Evolutionary conservation across 2,329 filamentous ascomycete genomes (phyloP), one percentile per base, ranked within the genome.

Genomic region (Colletotrichum navitas): DNA sequence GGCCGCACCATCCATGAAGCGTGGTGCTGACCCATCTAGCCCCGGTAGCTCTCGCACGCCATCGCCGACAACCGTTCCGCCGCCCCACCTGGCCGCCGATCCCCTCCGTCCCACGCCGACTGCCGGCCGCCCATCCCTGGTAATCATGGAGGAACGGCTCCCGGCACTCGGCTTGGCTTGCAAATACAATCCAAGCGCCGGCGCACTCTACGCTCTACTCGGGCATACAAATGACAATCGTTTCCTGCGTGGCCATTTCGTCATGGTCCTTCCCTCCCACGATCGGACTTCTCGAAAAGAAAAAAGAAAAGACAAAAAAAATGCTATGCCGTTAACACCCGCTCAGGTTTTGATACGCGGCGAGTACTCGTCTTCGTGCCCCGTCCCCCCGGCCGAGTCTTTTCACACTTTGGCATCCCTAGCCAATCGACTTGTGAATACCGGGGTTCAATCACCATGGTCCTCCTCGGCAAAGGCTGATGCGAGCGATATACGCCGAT

Each of bases 61-160:
- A 72, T 72, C 69, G 65, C 69, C 69, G 69, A 72, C 60, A 72
- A 69, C 69, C 69, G 69, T 39, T 47, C 21, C 36, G 47, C 68
- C 65, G 45, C 39, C 32, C 26, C 43, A 14, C n/a, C 24, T 24
- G 5, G 16, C 49, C 39, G 29, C 60, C 65, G 65, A 64, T 32
- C 43, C 63, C 54, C 7, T 56, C 69, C 66, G 58, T 72, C 32
- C 65, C 52, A 52, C 59, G 26, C 69, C 69, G 69, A 72, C 65
- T 72, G 69, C 69, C 69, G 69, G 45, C 59, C 41, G 65, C 65
- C 66, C 39, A 52, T 43, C 49, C 21, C 56, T 55, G 43, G 26
- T 16, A 4, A 11, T 21, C 34, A n/a, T 12, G 24, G 51, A 51
- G 59, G 21, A 47, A 10, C 12, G 14, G 26, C n/a, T 12, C 59